A percentile compares a stretch with the other conserved stretches of the same genome.
phyloP scores from a whole-genome alignment of 257 asterid species.

The Verbena officinalis region DNA sequence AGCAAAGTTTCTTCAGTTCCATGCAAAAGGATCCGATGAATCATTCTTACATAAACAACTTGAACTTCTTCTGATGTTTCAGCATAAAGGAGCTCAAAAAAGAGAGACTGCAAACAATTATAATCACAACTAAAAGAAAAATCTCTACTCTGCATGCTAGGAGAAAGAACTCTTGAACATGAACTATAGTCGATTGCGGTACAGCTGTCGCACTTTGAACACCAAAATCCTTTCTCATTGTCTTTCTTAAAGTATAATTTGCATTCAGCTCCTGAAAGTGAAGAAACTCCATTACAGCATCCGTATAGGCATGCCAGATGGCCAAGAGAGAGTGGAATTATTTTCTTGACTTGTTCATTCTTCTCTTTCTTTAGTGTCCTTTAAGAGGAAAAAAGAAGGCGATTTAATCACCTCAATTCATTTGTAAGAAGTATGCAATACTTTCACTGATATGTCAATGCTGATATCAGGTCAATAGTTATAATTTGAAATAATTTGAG shows the following conservation, averaged over 20 bases:
- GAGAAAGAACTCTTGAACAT: slow-evolving; percentile 41
- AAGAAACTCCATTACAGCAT: slow-evolving; percentile 44
- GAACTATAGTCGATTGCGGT: slow-evolving; percentile 34
- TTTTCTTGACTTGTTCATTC: slow-evolving; percentile 64
- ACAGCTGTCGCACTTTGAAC: slow-evolving; percentile 79
- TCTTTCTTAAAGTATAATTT: slow-evolving; percentile 58
- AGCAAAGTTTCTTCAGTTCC: slow-evolving; percentile 60
- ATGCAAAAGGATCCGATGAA: slow-evolving; percentile 77
- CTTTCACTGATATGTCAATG: slow-evolving; percentile 4
- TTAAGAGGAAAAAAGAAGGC: slow-evolving; percentile 34
- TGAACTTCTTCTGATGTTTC: slow-evolving; percentile 86
- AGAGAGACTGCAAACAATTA: slow-evolving; percentile 61
- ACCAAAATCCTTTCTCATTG: slow-evolving; percentile 66
- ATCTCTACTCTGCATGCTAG: slow-evolving; percentile 35
- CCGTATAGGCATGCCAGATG: slow-evolving; percentile 82
- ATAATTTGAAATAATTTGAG: slow-evolving; percentile 6
- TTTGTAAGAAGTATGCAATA: slow-evolving; percentile 12
- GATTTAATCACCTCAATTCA: slow-evolving; percentile 23
- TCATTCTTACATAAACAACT: slow-evolving; percentile 75
- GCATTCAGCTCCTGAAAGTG: slow-evolving; percentile 45
- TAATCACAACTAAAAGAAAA: slow-evolving; percentile 51
- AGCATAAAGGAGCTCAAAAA: slow-evolving; percentile 69
- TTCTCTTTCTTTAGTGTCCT: slow-evolving; percentile 69
- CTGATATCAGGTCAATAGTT: slow-evolving; percentile 1
- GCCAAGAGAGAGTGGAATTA: slow-evolving; percentile 71